Percentiles rank a stretch among this genome's conserved stretches.
These are phyloP conservation scores for Aspergillus japonicus DNA, from an alignment of 2,329 filamentous ascomycete species.

Conservation along the genomic window DNA sequence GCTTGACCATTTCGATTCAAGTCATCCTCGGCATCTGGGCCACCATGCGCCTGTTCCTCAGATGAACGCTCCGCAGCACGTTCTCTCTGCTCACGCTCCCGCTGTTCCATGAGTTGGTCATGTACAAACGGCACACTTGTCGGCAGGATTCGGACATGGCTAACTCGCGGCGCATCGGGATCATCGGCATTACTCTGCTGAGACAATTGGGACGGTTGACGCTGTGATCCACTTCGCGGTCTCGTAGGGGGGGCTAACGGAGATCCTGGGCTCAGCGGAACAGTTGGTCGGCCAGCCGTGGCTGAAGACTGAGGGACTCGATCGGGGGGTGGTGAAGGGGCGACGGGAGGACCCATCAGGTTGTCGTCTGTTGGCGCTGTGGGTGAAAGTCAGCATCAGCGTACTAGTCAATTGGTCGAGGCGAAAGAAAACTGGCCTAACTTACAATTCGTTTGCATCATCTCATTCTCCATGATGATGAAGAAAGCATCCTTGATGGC, in stretches of 20 bases:
- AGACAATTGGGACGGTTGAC: conserved; percentile 24
- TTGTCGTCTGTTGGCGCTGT: conserved; percentile 40
- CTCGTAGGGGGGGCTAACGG: conserved; percentile 22
- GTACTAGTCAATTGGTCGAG: neutral
- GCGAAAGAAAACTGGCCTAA: conserved; percentile 24
- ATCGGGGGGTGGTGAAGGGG: conserved; percentile 32
- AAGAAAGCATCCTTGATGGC: conserved; percentile 99
- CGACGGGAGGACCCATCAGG: conserved; percentile 27
- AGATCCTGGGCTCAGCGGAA: conserved; percentile 20
- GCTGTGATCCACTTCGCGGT: conserved; percentile 27
- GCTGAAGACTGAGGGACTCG: conserved; percentile 20
- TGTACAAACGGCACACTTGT: conserved; percentile 90
- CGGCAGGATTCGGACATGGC: conserved; percentile 87
- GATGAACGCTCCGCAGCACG: conserved; percentile 40
- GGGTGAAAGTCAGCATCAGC: conserved; percentile 19
- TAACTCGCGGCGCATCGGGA: conserved; percentile 59
- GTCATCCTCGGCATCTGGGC: conserved; percentile 20
- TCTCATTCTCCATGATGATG: conserved; percentile 94
- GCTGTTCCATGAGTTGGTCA: conserved; percentile 76
- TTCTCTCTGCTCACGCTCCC: conserved; percentile 35
- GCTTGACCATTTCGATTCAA: conserved; percentile 19
- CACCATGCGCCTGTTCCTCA: conserved; percentile 37
- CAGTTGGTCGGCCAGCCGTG: conserved; percentile 17
- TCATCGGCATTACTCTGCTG: conserved; percentile 29
- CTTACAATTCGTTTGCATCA: conserved; percentile 94